A percentile compares a stretch with the other conserved stretches of the same genome.
phyloP scores from a whole-genome alignment of 176 grass and related monocot genomes.

The Melocanna baccifera region DNA sequence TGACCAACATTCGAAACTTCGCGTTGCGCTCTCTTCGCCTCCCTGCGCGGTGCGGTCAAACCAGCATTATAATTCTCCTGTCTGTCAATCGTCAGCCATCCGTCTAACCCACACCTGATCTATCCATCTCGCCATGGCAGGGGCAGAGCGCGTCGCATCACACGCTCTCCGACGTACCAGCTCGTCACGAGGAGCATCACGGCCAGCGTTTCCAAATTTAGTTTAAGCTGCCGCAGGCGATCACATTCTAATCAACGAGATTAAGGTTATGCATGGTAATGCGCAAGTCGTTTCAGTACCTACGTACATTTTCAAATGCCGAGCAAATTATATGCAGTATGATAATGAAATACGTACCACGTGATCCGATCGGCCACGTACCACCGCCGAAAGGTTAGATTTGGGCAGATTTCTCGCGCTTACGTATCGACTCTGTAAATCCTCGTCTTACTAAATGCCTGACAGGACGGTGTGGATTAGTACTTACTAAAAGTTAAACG shows the following conservation, averaged over 20 bases:
- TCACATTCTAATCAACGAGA: not conserved
- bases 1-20: not conserved
- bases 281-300: not conserved
- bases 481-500: not conserved
- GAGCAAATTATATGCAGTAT: not conserved
- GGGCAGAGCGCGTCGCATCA: not conserved
- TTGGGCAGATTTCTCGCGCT: not conserved
- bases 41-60: not conserved
- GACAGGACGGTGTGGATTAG: not conserved
- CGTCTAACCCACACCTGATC: not conserved
- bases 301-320: not conserved
- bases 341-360: not conserved
- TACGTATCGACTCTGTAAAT: not conserved
- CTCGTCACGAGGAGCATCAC: not conserved
- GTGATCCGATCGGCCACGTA: constrained; percentile 27
- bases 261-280: not conserved
- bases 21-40: not conserved
- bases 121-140: not conserved
- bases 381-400: constrained; percentile 1
- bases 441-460: not conserved
- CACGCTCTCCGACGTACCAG: not conserved
- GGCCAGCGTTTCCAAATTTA: not conserved
- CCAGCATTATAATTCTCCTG: not conserved
- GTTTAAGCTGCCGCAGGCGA: not conserved
- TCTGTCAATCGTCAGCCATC: constrained; percentile 5